Evolutionary conservation across 306 rosid genomes (phyloP), one percentile per base, ranked within the genome.

Genomic region (Inga laurina): DNA sequence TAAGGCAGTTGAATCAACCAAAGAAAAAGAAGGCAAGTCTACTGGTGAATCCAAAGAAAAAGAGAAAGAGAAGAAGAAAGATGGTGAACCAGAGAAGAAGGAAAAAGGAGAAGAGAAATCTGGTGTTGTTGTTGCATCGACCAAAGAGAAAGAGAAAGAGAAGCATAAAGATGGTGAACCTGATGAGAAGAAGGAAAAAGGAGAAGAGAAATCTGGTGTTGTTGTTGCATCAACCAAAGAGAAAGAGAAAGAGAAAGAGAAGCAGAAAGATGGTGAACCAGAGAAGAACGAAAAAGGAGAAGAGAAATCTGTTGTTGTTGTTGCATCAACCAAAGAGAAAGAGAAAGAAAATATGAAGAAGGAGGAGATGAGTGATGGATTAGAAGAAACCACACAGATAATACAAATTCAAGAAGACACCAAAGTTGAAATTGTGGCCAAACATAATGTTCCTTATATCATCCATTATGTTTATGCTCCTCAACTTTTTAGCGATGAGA

Each of bases 401-500:
- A 79, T 57, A 56, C 88, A 84, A 73, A 56, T 41, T 18, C 76
- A 51, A 62, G 83, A 62, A 24, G 79, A 82, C 16, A 24, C 48
- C 44, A 81, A 82, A 84, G 91, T 89, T 19, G 97, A 94, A 27
- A 86, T 77, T 70, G 86, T 86, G 77, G 27, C 72, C 2, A 91
- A 86, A 74, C 91, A 92, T 4, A 83, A 86, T 62, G 86, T 86
- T 75, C 96, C 97, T 64, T 93, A 92, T 79, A 87, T 93, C 43
- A 88, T 95, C 83, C 98, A 92, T 87, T 93, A 93, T 85, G 90
- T 87, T 16, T 87, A 87, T 86, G 97, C 94, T 57, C 98, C 97
- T 8, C 90, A 87, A 46, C 22, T 87, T 43, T 84, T 93, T 35
- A 95, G 97, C 9, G 97, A 95, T 86, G 98, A 91, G 84, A 94